phyloP scores from a whole-genome alignment of 768 basidiomycete genomes.

The Auriscalpium orientale region DNA sequence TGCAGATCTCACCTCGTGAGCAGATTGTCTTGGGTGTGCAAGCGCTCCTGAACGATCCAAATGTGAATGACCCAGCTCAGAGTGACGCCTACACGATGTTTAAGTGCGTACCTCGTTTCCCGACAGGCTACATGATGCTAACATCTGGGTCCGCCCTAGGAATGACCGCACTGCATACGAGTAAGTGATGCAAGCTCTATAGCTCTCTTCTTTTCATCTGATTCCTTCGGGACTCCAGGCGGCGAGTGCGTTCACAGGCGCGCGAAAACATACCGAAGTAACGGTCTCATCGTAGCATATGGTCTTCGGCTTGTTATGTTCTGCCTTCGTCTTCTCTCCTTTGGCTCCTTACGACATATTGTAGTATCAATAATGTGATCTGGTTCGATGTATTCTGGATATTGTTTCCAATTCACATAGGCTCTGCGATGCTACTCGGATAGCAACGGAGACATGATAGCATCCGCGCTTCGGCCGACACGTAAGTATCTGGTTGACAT shows the following conservation, averaged over 20 bases:
- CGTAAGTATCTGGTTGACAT: too few species aligned
- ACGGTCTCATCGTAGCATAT: neutral
- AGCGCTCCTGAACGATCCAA: slow-evolving; percentile 91
- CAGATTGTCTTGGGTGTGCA: slow-evolving; percentile 95
- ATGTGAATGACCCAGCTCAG: slow-evolving; percentile 95
- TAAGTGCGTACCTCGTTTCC: slow-evolving; percentile 54
- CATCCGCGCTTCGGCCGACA: too few species aligned
- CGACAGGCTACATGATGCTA: neutral
- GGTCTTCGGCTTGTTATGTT: neutral
- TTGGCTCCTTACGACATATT: neutral
- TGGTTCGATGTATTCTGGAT: neutral
- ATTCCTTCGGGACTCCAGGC: slow-evolving; percentile 33
- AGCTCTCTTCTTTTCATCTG: neutral
- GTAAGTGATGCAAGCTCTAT: slow-evolving; percentile 36
- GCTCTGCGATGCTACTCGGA: neutral
- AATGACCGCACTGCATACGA: slow-evolving; percentile 93
- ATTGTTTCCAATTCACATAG: neutral
- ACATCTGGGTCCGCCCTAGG: slow-evolving; percentile 32
- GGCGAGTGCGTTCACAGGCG: slow-evolving; percentile 78
- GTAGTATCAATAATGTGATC: neutral
- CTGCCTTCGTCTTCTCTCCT: neutral
- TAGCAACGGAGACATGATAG: neutral
- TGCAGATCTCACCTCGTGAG: neutral
- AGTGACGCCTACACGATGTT: slow-evolving; percentile 99
- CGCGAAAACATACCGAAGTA: slow-evolving; percentile 87